phyloP scores from a whole-genome alignment of 2,329 filamentous ascomycete species.

The Monilinia aucupariae region DNA sequence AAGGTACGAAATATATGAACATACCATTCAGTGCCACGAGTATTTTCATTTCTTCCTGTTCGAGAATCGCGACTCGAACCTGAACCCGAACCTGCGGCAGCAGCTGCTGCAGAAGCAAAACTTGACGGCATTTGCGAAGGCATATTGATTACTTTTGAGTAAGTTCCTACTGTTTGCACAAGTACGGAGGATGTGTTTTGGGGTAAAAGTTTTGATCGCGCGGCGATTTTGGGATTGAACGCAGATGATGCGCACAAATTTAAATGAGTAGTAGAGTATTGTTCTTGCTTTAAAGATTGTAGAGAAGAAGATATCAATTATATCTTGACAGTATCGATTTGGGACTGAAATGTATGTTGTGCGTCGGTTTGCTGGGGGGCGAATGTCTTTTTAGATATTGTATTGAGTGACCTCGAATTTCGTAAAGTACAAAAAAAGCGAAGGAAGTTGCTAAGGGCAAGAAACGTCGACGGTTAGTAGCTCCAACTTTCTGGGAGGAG shows the following conservation, averaged over 20 bases:
- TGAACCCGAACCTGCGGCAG: conserved; percentile 52
- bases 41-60: conserved; percentile 40
- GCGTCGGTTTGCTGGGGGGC: background rate
- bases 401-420: conserved; percentile 11
- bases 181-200: background rate
- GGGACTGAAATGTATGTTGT: background rate
- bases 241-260: conserved; percentile 12
- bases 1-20: conserved; percentile 30
- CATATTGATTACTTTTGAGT: conserved; percentile 12
- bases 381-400: background rate
- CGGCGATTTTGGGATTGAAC: conserved; percentile 1
- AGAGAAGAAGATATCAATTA: background rate
- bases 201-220: conserved; percentile 14
- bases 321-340: background rate
- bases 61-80: conserved; percentile 54
- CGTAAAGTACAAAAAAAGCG: conserved; percentile 13
- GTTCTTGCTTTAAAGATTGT: background rate
- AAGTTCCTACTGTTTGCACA: conserved; percentile 7
- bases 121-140: conserved; percentile 59
- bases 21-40: conserved; percentile 66
- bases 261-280: background rate
- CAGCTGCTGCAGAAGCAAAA: conserved; percentile 75
- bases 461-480: conserved; percentile 8
- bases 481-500: background rate
- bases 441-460: conserved; percentile 12